Percentiles rank a stretch among this genome's conserved stretches.
These are phyloP conservation scores for Arctostaphylos glauca DNA, from an alignment of 148 eudicot genomes.

Conservation along the genomic window DNA sequence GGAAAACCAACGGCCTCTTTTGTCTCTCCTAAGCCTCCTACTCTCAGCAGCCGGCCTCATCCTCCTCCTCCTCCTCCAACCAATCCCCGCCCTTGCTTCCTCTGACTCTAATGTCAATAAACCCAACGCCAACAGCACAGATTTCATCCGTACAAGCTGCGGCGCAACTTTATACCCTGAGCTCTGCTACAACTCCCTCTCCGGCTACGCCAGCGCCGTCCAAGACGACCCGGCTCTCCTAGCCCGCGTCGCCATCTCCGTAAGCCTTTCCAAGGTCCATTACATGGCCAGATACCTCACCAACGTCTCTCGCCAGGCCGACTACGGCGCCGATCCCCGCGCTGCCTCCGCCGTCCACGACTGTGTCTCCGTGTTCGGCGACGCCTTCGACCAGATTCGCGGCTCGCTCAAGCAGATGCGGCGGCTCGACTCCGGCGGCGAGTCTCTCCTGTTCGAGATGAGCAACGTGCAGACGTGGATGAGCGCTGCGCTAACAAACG, in stretches of 20 bases:
- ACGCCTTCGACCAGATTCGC: constrained; percentile 52
- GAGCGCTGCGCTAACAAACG: constrained; percentile 81
- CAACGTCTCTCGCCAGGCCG: constrained; percentile 39
- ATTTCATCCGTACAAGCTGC: constrained; percentile 70
- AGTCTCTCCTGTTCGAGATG: constrained; percentile 53
- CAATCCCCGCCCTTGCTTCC: constrained; percentile 10
- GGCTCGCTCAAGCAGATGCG: constrained; percentile 66
- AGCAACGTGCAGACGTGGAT: constrained; percentile 94
- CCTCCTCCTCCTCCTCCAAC: constrained; percentile 14
- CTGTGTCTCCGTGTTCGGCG: constrained; percentile 54
- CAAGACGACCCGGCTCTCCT: constrained; percentile 55
- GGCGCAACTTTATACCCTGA: constrained; percentile 64
- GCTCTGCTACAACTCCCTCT: constrained; percentile 62
- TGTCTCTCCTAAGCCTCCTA: constrained; percentile 19
- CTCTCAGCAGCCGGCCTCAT: constrained; percentile 16
- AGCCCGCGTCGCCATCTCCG: constrained; percentile 55
- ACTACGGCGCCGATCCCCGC: constrained; percentile 40
- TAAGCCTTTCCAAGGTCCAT: constrained; percentile 48
- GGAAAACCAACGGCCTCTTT: constrained; percentile 1
- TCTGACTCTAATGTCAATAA: neutral
- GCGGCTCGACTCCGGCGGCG: constrained; percentile 29
- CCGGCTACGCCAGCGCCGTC: constrained; percentile 50
- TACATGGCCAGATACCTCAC: constrained; percentile 29
- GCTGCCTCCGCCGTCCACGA: constrained; percentile 47
- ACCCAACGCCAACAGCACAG: constrained; percentile 18